Evolutionary conservation across 1,139 yeast genomes (phyloP), one percentile per base, ranked within the genome.

Genomic region (Geotrichum carabidarum): DNA sequence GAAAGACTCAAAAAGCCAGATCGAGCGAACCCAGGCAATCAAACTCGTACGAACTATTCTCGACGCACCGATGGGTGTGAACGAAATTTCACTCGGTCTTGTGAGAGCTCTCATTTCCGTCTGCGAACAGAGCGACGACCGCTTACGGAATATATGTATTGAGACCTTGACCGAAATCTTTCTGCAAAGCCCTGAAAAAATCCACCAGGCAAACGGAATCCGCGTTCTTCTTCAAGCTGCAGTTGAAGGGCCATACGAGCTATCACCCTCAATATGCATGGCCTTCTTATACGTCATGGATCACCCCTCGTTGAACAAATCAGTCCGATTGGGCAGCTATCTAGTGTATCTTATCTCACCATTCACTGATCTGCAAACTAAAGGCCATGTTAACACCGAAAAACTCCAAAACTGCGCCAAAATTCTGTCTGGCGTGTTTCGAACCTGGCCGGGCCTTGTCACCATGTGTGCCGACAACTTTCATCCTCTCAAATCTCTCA

Each of bases 21-120:
- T 81, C 3, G 97, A 91, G 64, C 78, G 93, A 59, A 83, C 83
- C 47, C 91, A 91, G 64, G 95, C 96, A 0, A 64, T 93, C 40
- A 86, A 84, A 63, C 72, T 91, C 34, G 70, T 89, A 0, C 75
- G 97, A 36, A 73, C 77, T 45, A 81, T 86, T 58, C 65, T 86
- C 9, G 82, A 78, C 43, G 74, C 82, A 1, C 80, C 80, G 1
- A 75, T 73, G 38, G 91, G 91, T 0, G 71, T 78, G 3, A 73
- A 75, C 31, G 78, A 78, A 58, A 66, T 90, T 11, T 79, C 85
- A 1, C 74, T 80, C 36, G 89, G 95, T 0, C 78, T 87, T 3
- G 74, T 87, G 1, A 82, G 90, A 56, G 83, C 95, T 1, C 63
- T 93, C 5, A 82, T 88, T 1, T 79, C 93, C 1, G 74, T 89